Evolutionary conservation across 495 filamentous ascomycete genomes (phyloP).

Genomic region (Tuber borchii): DNA sequence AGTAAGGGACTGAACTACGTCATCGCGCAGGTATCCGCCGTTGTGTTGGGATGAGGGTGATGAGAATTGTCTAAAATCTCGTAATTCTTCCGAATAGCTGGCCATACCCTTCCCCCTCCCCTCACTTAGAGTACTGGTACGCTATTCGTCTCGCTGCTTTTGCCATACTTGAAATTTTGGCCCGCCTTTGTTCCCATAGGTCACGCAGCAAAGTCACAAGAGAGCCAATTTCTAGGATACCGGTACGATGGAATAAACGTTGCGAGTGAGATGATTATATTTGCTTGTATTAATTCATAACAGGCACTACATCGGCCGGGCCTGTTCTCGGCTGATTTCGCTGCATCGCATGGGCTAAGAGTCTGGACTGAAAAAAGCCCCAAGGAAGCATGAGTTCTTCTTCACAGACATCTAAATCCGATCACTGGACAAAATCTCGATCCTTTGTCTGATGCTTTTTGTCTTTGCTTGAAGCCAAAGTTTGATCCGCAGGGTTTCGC

Average conservation of each 20-base stretch:
- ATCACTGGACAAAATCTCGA: constrained; percentile 26
- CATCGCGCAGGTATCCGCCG: not conserved
- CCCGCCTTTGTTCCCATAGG: not conserved
- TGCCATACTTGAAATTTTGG: not conserved
- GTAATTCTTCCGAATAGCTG: not conserved
- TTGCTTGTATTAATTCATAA: not conserved
- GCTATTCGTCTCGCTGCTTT: not conserved
- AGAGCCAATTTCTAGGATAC: not conserved
- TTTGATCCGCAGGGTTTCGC: not conserved
- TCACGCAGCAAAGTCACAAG: not conserved
- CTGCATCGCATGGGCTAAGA: not conserved
- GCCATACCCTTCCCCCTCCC: not conserved
- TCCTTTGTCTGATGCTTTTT: constrained; percentile 15
- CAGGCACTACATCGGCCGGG: not conserved
- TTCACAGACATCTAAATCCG: constrained; percentile 1
- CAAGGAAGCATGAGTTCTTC: not conserved
- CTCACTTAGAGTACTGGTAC: not conserved
- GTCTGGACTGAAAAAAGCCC: not conserved
- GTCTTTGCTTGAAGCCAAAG: not conserved
- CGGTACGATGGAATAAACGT: not conserved
- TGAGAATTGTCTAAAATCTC: not conserved
- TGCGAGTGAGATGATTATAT: not conserved
- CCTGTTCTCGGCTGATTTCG: not conserved
- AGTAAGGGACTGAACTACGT: not conserved
- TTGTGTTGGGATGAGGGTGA: not conserved